Evolutionary conservation across 2,329 filamentous ascomycete species (phyloP).

Genomic region (Phialophora macrospora): DNA sequence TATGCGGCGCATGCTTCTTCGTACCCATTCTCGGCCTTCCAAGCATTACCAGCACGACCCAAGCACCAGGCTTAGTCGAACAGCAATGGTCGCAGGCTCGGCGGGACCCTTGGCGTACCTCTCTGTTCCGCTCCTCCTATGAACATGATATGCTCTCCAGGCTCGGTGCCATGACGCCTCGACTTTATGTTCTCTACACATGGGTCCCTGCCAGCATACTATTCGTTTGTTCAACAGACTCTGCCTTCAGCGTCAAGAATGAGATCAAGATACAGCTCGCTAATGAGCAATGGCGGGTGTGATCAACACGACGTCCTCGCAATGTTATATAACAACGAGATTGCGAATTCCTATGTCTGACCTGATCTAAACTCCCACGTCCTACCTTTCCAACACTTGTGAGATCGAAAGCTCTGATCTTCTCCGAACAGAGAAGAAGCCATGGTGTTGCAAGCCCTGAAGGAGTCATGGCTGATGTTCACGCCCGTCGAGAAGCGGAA

Average conservation of each 20-base stretch:
- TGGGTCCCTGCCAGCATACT: no score
- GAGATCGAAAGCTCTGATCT: background rate
- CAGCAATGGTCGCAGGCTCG: background rate
- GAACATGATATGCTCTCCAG: background rate
- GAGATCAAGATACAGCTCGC: no score
- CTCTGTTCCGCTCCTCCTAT: background rate
- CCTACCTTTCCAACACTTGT: background rate
- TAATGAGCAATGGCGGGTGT: no score
- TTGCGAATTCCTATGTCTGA: background rate
- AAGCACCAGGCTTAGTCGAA: background rate
- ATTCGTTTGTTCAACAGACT: no score
- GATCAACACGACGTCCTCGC: no score
- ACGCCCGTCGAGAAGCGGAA: no score
- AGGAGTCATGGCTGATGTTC: no score
- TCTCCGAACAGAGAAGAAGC: background rate
- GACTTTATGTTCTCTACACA: background rate
- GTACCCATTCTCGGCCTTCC: background rate
- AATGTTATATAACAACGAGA: no score
- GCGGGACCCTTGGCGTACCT: background rate
- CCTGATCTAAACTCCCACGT: background rate
- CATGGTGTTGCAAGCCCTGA: background rate
- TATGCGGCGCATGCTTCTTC: background rate
- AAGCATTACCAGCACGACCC: background rate
- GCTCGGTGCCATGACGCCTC: background rate
- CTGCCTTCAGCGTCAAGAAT: no score